These are phyloP conservation scores for Pyrenula aspistea DNA, from an alignment of 495 filamentous ascomycete genomes.

Conservation along the genomic window DNA sequence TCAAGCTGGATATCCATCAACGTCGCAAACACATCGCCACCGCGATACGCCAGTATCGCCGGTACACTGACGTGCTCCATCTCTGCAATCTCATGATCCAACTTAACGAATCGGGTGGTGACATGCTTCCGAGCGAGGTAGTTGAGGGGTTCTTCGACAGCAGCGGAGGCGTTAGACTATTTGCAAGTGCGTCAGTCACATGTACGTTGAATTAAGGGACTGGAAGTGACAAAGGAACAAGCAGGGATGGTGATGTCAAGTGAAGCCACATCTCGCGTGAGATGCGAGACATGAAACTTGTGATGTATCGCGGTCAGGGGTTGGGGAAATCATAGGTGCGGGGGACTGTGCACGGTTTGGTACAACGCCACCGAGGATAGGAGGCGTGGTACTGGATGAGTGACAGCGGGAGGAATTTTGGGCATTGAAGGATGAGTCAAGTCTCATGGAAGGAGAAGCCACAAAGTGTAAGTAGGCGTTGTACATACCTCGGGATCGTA, in stretches of 20 bases:
- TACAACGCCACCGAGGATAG: neutral
- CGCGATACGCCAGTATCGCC: constrained; percentile 78
- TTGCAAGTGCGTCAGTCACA: constrained; percentile 10
- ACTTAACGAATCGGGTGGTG: constrained; percentile 73
- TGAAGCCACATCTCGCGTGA: too few species aligned
- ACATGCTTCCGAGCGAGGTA: constrained; percentile 58
- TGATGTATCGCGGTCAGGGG: neutral
- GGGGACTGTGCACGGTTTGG: neutral
- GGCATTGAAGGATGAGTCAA: neutral
- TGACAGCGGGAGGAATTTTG: neutral
- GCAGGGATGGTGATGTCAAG: constrained; percentile 1
- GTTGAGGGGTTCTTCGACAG: constrained; percentile 65
- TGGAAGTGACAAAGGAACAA: constrained; percentile 1
- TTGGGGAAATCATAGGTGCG: neutral
- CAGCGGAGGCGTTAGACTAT: constrained; percentile 60
- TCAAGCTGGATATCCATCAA: constrained; percentile 70
- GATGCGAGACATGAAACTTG: neutral
- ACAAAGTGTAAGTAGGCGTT: neutral
- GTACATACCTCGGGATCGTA: constrained; percentile 74
- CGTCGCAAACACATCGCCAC: constrained; percentile 82
- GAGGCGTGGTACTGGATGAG: neutral
- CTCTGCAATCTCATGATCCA: constrained; percentile 87
- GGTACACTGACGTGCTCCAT: constrained; percentile 86
- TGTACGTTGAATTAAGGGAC: neutral
- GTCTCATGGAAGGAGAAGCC: neutral